Evolutionary conservation across 2,329 filamentous ascomycete species (phyloP).

Genomic region (Plectosphaerella plurivora): DNA sequence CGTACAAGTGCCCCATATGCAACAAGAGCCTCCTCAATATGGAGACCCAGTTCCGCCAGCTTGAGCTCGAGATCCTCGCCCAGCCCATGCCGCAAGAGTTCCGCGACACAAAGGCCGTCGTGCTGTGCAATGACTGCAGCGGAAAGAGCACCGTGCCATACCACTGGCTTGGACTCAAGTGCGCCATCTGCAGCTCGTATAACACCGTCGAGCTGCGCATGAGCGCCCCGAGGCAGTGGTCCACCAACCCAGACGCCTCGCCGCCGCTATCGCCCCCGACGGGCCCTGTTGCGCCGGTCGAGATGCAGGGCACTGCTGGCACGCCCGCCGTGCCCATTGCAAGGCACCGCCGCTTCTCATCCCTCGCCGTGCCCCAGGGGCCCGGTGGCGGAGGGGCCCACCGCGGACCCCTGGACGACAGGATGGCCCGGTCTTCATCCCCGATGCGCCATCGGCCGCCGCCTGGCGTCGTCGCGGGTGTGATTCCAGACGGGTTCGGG

Average conservation of each 20-base stretch:
- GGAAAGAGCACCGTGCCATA: constrained; percentile 82
- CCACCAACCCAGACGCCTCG: neutral
- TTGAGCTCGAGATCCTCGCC: constrained; percentile 79
- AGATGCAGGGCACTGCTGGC: neutral
- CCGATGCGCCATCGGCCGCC: neutral
- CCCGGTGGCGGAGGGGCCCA: neutral
- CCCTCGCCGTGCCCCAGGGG: neutral
- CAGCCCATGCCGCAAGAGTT: constrained; percentile 93
- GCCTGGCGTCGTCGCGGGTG: neutral
- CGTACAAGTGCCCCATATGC: constrained; percentile 95
- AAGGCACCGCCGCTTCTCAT: neutral
- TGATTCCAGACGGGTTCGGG: neutral
- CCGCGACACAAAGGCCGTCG: constrained; percentile 70
- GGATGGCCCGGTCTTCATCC: neutral
- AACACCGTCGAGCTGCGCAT: constrained; percentile 65
- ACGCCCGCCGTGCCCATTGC: neutral
- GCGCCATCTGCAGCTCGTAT: constrained; percentile 66
- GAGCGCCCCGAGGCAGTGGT: constrained; percentile 25
- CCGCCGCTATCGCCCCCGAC: neutral
- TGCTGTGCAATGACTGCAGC: constrained; percentile 93
- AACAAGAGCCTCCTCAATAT: constrained; percentile 97
- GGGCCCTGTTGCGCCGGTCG: neutral
- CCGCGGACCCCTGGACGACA: neutral
- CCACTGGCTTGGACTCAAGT: constrained; percentile 94
- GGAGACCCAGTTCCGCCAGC: constrained; percentile 88